phyloP scores from a whole-genome alignment of 768 basidiomycete genomes.

The Rhodosporidiobolus sp. region DNA sequence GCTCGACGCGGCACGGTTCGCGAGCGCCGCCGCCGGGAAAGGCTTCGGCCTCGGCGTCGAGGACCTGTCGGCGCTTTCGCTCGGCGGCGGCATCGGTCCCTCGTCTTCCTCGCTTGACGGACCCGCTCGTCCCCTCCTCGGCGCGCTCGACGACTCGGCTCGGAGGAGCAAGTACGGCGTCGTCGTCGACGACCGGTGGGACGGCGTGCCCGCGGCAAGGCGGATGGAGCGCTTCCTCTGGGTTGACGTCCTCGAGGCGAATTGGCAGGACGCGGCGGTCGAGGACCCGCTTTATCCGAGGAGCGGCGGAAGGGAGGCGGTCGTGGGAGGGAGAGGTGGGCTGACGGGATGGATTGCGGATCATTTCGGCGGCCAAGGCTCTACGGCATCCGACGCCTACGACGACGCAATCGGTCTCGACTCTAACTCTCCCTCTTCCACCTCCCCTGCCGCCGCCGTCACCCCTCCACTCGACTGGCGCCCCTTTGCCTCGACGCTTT shows the following conservation, averaged over 20 bases:
- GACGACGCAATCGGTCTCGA: background rate
- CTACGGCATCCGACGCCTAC: background rate
- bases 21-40: conserved; percentile 18
- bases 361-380: background rate
- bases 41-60: conserved; percentile 16
- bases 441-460: background rate
- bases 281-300: conserved; percentile 11
- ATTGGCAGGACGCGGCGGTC: conserved; percentile 18
- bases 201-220: conserved; percentile 15
- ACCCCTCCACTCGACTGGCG: conserved; percentile 7
- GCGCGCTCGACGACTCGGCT: no score
- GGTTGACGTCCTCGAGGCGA: conserved; percentile 21
- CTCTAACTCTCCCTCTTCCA: background rate
- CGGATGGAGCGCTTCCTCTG: conserved; percentile 19
- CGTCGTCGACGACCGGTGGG: conserved; percentile 31
- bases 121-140: no score
- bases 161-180: background rate
- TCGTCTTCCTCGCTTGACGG: no score
- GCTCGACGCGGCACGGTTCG: conserved; percentile 32
- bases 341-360: background rate
- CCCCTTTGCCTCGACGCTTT: conserved; percentile 30
- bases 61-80: background rate
- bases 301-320: background rate
- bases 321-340: background rate
- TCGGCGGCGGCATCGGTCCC: no score